phyloP scores from a whole-genome alignment of 2,329 filamentous ascomycete genomes.

The Cytospora paraplurivora region DNA sequence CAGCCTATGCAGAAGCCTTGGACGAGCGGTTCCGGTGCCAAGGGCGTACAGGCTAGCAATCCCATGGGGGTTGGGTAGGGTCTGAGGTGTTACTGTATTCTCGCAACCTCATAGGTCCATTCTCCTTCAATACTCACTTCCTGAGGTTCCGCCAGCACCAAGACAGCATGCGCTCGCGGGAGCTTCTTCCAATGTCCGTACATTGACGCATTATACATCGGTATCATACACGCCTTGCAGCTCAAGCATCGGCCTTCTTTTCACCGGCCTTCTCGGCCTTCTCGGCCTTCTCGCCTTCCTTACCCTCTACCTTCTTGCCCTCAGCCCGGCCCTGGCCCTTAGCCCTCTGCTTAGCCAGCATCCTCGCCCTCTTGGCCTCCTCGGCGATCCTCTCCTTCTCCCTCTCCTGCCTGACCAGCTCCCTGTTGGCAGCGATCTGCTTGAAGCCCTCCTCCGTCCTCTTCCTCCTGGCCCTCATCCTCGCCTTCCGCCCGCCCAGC shows the following conservation, averaged over 20 bases:
- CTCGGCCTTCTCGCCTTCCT: slow-evolving; percentile 4
- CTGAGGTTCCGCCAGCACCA: neutral
- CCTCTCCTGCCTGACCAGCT: slow-evolving; percentile 33
- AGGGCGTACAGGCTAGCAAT: too few relatives aligned
- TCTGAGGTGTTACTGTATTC: too few relatives aligned
- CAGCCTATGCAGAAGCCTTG: too few relatives aligned
- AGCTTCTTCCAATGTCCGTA: neutral
- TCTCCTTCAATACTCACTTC: too few relatives aligned
- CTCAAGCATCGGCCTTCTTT: slow-evolving; percentile 11
- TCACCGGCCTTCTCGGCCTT: neutral
- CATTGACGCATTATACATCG: slow-evolving; percentile 12
- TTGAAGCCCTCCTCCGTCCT: slow-evolving; percentile 23
- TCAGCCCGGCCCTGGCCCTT: slow-evolving; percentile 26
- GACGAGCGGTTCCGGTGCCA: too few relatives aligned
- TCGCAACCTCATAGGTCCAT: too few relatives aligned
- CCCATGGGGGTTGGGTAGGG: too few relatives aligned
- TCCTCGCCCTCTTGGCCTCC: slow-evolving; percentile 32
- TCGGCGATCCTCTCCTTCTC: slow-evolving; percentile 32
- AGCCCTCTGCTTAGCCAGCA: slow-evolving; percentile 29
- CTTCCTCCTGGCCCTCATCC: slow-evolving; percentile 40
- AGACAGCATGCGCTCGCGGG: neutral
- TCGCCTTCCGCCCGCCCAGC: slow-evolving; percentile 53
- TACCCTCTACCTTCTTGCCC: slow-evolving; percentile 23
- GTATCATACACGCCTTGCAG: slow-evolving; percentile 10
- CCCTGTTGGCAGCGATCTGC: slow-evolving; percentile 30